A percentile compares a stretch with the other conserved stretches of the same genome.
phyloP scores from a whole-genome alignment of 2,329 filamentous ascomycete species.

The Dactylellina sp. region DNA sequence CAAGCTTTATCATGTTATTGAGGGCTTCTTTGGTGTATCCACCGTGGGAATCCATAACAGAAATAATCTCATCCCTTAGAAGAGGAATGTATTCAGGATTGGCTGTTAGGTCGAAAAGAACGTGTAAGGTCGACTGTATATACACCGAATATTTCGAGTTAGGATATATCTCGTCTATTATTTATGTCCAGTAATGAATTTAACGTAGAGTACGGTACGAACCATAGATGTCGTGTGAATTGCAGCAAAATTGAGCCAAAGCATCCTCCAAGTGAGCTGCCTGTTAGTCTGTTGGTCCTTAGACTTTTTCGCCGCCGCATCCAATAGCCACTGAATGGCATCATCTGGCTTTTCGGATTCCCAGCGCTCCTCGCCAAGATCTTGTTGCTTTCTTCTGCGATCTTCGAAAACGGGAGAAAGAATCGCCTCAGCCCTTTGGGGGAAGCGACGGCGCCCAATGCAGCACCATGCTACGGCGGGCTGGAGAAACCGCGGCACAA shows the following conservation, averaged over 20 bases:
- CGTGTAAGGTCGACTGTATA: slow-evolving; percentile 63
- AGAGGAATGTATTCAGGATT: slow-evolving; percentile 59
- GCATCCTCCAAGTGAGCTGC: slow-evolving; percentile 46
- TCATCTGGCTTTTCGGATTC: slow-evolving; percentile 43
- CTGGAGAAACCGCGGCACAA: slow-evolving; percentile 40
- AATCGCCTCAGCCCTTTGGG: slow-evolving; percentile 27
- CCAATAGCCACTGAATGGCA: slow-evolving; percentile 57
- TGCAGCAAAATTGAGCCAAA: slow-evolving; percentile 55
- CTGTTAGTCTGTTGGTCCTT: slow-evolving; percentile 27
- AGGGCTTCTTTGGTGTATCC: slow-evolving; percentile 64
- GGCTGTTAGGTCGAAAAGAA: slow-evolving; percentile 63
- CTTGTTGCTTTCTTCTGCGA: slow-evolving; percentile 3
- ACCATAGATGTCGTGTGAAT: slow-evolving; percentile 58
- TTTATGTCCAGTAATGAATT: too few relatives aligned
- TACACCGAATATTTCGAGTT: background rate
- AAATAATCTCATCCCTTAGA: slow-evolving; percentile 63
- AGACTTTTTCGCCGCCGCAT: slow-evolving; percentile 39
- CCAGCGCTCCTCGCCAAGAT: slow-evolving; percentile 37
- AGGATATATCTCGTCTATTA: too few relatives aligned
- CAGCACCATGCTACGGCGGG: slow-evolving; percentile 33
- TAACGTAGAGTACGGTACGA: background rate
- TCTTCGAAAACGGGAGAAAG: slow-evolving; percentile 26
- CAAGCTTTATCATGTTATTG: slow-evolving; percentile 63
- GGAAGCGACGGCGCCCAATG: slow-evolving; percentile 25
- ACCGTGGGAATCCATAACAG: slow-evolving; percentile 59